Conservation (phyloP, 345 rosid genomes). For the Jatropha curcas region DNA sequence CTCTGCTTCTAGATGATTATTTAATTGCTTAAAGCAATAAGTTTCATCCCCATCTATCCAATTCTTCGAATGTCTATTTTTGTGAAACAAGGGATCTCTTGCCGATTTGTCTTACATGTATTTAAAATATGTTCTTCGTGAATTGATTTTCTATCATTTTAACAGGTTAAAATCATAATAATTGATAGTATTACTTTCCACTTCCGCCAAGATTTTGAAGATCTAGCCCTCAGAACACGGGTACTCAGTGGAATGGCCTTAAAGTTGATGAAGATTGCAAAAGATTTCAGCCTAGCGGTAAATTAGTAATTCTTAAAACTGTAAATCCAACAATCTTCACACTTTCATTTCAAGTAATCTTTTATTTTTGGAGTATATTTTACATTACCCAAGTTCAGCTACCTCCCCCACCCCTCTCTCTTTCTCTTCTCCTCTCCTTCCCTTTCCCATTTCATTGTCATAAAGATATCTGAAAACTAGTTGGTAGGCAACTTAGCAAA, state of each 20-base stretch:
- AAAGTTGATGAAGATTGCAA: constrained; percentile 89
- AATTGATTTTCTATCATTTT: constrained; percentile 12
- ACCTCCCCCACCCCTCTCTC: no score
- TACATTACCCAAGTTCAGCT: no score
- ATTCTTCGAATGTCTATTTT: background rate
- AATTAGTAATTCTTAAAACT: background rate
- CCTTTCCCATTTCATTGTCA: no score
- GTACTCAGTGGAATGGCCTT: constrained; percentile 76
- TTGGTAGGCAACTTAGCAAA: background rate
- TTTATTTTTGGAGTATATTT: background rate
- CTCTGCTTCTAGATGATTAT: background rate
- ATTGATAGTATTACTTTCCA: constrained; percentile 91
- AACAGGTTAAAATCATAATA: constrained; percentile 76
- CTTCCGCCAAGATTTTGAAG: constrained; percentile 97
- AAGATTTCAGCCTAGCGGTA: constrained; percentile 77
- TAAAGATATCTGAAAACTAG: background rate
- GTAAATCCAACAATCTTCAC: background rate
- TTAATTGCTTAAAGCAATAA: background rate
- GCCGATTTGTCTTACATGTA: background rate
- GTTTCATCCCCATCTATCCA: background rate
- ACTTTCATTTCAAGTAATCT: background rate
- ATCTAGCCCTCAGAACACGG: constrained; percentile 74
- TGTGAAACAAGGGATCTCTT: background rate
- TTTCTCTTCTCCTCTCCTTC: no score
- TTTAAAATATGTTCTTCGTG: background rate